Evolutionary conservation across 352 stramenopile species (phyloP).

Genomic region (Phytophthora pisi): DNA sequence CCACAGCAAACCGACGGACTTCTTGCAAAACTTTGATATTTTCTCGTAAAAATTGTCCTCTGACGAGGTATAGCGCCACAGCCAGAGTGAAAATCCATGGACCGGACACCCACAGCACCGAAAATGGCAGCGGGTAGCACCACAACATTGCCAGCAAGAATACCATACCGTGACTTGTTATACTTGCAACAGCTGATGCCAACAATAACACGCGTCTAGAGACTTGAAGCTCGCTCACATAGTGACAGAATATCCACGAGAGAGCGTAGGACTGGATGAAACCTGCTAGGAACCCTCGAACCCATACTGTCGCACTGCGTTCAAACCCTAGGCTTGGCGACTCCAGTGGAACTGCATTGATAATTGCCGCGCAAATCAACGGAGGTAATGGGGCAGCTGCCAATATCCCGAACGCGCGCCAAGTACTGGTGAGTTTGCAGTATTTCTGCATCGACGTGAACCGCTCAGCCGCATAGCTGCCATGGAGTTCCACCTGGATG

Average conservation of each 20-base stretch:
- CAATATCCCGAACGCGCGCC: constrained; percentile 4
- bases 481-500: constrained; percentile 28
- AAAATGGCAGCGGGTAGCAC: constrained; percentile 23
- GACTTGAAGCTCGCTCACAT: constrained; percentile 19
- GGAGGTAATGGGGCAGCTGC: constrained; percentile 3
- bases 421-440: constrained; percentile 9
- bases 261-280: constrained; percentile 14
- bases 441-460: constrained; percentile 15
- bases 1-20: constrained; percentile 13
- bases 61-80: constrained; percentile 14
- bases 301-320: constrained; percentile 13
- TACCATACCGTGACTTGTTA: constrained; percentile 1
- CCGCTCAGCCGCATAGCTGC: constrained; percentile 22
- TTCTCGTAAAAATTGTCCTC: constrained; percentile 16
- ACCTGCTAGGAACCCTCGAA: constrained; percentile 1
- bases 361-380: constrained; percentile 15
- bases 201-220: constrained; percentile 4
- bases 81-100: constrained; percentile 20
- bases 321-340: constrained; percentile 20
- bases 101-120: constrained; percentile 16
- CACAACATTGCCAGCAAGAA: constrained; percentile 12
- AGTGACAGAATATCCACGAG: constrained; percentile 14
- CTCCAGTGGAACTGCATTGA: constrained; percentile 17
- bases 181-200: background rate
- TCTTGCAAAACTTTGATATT: constrained; percentile 9